Evolutionary conservation across 805 yeast genomes (phyloP), one percentile per base, ranked within the genome.

Genomic region (Lachancea nothofagi): DNA sequence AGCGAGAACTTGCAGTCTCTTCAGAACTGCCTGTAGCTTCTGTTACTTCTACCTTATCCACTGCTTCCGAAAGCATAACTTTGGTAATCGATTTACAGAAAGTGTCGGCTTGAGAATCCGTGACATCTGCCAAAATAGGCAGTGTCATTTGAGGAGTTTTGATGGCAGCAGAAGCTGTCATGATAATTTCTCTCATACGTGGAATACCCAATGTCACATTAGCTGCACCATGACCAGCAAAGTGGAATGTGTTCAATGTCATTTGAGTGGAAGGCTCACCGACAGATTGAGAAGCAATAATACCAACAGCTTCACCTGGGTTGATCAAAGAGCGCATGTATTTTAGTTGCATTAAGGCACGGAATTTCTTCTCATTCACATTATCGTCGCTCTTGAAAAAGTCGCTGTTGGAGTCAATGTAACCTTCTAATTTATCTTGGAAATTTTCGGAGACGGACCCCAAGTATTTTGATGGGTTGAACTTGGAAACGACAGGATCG

Each of bases 151-250:
- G 97, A 32, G 99, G 99, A n/a, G 99, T 93, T 70, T 87, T 86
- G 58, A 93, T 93, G 34, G 83, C 68, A 17, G 96, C 79, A 44
- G 96, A 86, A 15, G 99, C 99, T 9, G 99, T 94, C 99, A 93
- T 93, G 62, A 93, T 88, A 65, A 93, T 93, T 75, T 93, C 99
- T 78, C 99, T 83, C 86, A 93, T 80, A 78, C 99, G 96, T 29
- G 99, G 99, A 61, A 93, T 93, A 83, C 99, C 99, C 56, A 93
- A 74, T 0, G 99, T 93, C 49, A 93, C 99, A 67, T 93, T 93
- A 33, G 98, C 98, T 43, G 98, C 99, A 78, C 99, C 99, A 70
- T 94, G 98, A 64, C 99, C 99, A 54, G 99, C 99, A 59, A 93
- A 93, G 72, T 93, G 96, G 86, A 86, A 86, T 33, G 96, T 86